phyloP scores from a whole-genome alignment of 495 filamentous ascomycete species.

The Aspergillus steynii region DNA sequence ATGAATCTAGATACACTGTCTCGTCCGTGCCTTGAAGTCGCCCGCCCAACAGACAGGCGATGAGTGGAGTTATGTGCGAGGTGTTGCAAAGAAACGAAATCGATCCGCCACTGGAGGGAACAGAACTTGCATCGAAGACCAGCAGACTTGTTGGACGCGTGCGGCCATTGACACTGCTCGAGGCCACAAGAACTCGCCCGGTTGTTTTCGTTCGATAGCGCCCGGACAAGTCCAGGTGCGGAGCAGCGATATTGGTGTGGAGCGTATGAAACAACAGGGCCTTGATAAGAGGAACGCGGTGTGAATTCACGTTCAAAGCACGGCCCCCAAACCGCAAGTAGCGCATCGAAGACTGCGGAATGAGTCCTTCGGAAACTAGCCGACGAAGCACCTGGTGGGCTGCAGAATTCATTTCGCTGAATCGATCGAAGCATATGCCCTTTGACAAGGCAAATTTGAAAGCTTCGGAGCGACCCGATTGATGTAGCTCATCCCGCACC shows the following conservation, averaged over 20 bases:
- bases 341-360: constrained; percentile 20
- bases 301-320: constrained; percentile 50
- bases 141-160: constrained; percentile 2
- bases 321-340: constrained; percentile 42
- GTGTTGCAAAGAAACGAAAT: constrained; percentile 27
- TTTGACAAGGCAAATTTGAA: constrained; percentile 25
- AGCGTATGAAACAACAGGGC: constrained; percentile 49
- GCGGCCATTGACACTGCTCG: constrained; percentile 2
- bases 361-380: constrained; percentile 1
- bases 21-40: constrained; percentile 27
- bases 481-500: constrained; percentile 35
- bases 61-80: constrained; percentile 45
- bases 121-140: background rate
- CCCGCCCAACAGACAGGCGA: constrained; percentile 54
- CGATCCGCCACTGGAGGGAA: too few relatives aligned
- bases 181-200: background rate
- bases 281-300: constrained; percentile 49
- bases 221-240: constrained; percentile 8
- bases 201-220: constrained; percentile 6
- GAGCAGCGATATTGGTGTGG: constrained; percentile 51
- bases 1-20: constrained; percentile 47
- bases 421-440: constrained; percentile 14
- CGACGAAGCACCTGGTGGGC: constrained; percentile 4
- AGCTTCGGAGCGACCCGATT: constrained; percentile 27
- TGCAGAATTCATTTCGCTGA: constrained; percentile 1